Evolutionary conservation across 1,284 basidiomycete genomes (phyloP).

Genomic region (Ustilago shanxiensis): DNA sequence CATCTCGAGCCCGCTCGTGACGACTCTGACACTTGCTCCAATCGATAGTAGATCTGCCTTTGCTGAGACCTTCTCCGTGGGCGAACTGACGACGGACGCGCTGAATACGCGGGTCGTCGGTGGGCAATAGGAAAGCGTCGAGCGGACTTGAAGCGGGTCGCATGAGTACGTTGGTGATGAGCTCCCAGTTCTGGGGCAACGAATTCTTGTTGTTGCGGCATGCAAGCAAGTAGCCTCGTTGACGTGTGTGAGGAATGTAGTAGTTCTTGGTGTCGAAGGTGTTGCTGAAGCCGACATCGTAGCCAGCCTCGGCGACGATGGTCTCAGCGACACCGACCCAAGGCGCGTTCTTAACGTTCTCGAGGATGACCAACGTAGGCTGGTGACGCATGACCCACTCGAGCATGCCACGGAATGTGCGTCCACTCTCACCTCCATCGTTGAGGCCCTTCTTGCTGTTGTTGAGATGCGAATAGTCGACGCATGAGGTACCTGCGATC

Average conservation of each 20-base stretch:
- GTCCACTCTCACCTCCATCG: constrained; percentile 64
- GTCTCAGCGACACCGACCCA: constrained; percentile 83
- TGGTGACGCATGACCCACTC: constrained; percentile 88
- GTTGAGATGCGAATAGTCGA: constrained; percentile 95
- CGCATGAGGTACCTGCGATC: constrained; percentile 93
- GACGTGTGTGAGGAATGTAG: constrained; percentile 88
- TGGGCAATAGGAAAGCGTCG: constrained; percentile 89
- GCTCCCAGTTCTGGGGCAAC: constrained; percentile 77
- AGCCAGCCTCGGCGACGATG: constrained; percentile 79
- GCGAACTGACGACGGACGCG: constrained; percentile 79
- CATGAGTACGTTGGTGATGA: constrained; percentile 78
- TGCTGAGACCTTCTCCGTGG: constrained; percentile 54
- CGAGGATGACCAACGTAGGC: constrained; percentile 89
- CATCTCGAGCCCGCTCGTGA: constrained; percentile 86
- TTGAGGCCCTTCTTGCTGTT: constrained; percentile 82
- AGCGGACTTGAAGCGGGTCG: constrained; percentile 89
- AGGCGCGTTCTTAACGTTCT: constrained; percentile 92
- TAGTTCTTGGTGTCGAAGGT: constrained; percentile 89
- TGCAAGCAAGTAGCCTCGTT: constrained; percentile 59
- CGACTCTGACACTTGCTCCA: constrained; percentile 93
- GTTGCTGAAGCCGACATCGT: constrained; percentile 77
- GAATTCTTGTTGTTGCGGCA: constrained; percentile 53
- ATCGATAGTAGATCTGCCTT: constrained; percentile 74
- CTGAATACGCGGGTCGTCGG: constrained; percentile 91
- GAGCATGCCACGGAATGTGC: constrained; percentile 78